Conservation (phyloP, 2,329 filamentous ascomycete genomes). For the Ceratocystis albifundus region DNA sequence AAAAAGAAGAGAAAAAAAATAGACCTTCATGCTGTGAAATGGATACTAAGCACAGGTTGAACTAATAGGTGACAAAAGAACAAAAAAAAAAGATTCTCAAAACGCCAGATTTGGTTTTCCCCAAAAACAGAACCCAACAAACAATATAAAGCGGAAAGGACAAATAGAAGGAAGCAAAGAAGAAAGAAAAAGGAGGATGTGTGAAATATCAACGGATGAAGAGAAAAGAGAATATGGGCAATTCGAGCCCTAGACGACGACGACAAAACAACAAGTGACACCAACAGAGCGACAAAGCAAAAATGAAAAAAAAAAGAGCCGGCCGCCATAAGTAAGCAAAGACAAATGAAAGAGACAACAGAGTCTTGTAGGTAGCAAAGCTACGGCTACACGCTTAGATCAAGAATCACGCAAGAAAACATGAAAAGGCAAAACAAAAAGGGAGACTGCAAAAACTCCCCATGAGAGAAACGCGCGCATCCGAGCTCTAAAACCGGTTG, state of each 20-base stretch:
- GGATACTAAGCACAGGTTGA: neutral
- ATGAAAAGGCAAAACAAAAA: constrained; percentile 21
- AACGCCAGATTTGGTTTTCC: constrained; percentile 13
- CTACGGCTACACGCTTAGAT: constrained; percentile 1
- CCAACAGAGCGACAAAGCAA: constrained; percentile 13
- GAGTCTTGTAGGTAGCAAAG: constrained; percentile 15
- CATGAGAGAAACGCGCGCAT: constrained; percentile 11
- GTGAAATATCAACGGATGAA: constrained; percentile 20
- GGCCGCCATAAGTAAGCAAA: constrained; percentile 17
- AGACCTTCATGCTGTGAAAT: neutral
- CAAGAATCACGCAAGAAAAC: constrained; percentile 21
- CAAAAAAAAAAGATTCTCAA: constrained; percentile 8
- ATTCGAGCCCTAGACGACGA: constrained; percentile 6
- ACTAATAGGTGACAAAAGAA: constrained; percentile 14
- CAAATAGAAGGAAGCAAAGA: neutral
- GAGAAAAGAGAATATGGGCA: constrained; percentile 9
- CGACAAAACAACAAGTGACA: constrained; percentile 20
- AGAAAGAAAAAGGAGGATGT: constrained; percentile 5
- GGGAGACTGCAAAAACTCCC: constrained; percentile 14
- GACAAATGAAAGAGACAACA: constrained; percentile 26
- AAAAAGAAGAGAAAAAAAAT: neutral
- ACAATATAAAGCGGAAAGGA: constrained; percentile 8
- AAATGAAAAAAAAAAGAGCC: constrained; percentile 21
- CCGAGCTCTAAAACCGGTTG: constrained; percentile 42
- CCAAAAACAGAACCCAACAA: constrained; percentile 9